These are phyloP conservation scores for Hymenoscyphus fraxineus DNA, from an alignment of 2,329 filamentous ascomycete genomes.

Conservation along the genomic window DNA sequence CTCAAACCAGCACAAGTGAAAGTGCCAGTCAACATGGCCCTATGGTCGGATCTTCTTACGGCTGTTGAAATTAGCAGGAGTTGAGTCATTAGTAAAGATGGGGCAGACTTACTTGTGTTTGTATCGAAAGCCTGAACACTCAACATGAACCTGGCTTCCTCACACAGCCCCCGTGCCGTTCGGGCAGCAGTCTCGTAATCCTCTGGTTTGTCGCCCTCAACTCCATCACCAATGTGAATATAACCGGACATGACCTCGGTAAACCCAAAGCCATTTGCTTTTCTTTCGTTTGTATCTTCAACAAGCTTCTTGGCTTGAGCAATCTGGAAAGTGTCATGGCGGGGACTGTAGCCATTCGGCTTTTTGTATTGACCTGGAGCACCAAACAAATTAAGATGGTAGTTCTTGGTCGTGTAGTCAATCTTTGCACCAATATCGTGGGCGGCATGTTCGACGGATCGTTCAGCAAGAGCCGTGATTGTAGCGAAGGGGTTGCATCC, in stretches of 20 bases:
- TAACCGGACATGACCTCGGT: slow-evolving; percentile 63
- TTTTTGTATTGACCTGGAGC: slow-evolving; percentile 39
- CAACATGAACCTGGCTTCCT: slow-evolving; percentile 56
- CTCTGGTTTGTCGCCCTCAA: slow-evolving; percentile 44
- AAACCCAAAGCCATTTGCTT: slow-evolving; percentile 54
- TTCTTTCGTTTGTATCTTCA: slow-evolving; percentile 25
- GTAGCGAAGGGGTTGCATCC: slow-evolving; percentile 66
- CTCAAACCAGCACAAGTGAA: slow-evolving; percentile 53
- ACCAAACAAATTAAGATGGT: slow-evolving; percentile 52
- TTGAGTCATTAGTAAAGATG: not conserved
- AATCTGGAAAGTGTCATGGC: slow-evolving; percentile 34
- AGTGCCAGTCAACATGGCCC: slow-evolving; percentile 54
- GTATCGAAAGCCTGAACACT: slow-evolving; percentile 55
- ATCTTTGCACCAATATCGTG: slow-evolving; percentile 40
- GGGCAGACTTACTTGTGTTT: slow-evolving; percentile 35
- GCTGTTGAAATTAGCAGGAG: slow-evolving; percentile 27
- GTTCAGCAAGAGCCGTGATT: slow-evolving; percentile 64
- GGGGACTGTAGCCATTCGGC: slow-evolving; percentile 10
- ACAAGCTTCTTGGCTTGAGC: slow-evolving; percentile 41
- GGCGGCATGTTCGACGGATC: slow-evolving; percentile 53
- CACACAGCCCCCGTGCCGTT: slow-evolving; percentile 49
- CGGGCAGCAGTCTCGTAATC: slow-evolving; percentile 52
- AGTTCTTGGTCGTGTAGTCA: slow-evolving; percentile 44
- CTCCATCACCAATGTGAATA: slow-evolving; percentile 45
- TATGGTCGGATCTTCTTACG: slow-evolving; percentile 46